phyloP scores from a whole-genome alignment of 306 rosid species.

The Dicorynia guianensis region DNA sequence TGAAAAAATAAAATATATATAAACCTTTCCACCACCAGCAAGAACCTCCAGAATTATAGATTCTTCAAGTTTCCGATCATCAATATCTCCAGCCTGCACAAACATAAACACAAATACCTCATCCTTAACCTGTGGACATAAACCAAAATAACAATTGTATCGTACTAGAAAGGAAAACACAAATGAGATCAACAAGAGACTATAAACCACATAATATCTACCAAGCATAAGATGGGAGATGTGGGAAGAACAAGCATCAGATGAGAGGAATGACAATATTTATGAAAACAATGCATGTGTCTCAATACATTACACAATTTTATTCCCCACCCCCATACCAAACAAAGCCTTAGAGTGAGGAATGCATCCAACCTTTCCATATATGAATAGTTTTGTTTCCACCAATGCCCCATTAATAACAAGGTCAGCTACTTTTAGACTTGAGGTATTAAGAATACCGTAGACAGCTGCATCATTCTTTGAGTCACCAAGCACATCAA shows the following conservation, averaged over 20 bases:
- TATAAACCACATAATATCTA: not conserved
- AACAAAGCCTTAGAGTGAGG: constrained; percentile 19
- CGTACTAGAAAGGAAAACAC: constrained; percentile 24
- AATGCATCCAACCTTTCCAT: constrained; percentile 80
- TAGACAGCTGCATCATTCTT: constrained; percentile 47
- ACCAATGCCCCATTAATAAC: constrained; percentile 82
- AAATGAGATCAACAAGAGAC: constrained; percentile 12
- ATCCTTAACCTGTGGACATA: constrained; percentile 22
- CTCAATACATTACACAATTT: constrained; percentile 12
- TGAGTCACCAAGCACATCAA: constrained; percentile 60
- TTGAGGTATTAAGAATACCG: constrained; percentile 50
- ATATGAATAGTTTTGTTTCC: constrained; percentile 77
- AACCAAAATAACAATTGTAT: constrained; percentile 11
- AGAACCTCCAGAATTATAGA: constrained; percentile 77
- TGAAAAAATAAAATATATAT: constrained; percentile 34
- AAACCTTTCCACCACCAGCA: constrained; percentile 95
- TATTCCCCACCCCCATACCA: constrained; percentile 14
- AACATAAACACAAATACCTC: constrained; percentile 30
- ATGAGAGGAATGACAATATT: constrained; percentile 8
- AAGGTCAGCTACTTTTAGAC: constrained; percentile 71
- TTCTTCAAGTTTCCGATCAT: constrained; percentile 66
- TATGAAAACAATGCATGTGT: not conserved
- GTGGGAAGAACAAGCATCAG: constrained; percentile 1
- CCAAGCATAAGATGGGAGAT: constrained; percentile 10
- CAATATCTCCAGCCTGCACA: constrained; percentile 65